phyloP scores from a whole-genome alignment of 768 basidiomycete genomes.

The Rickenella mellea region DNA sequence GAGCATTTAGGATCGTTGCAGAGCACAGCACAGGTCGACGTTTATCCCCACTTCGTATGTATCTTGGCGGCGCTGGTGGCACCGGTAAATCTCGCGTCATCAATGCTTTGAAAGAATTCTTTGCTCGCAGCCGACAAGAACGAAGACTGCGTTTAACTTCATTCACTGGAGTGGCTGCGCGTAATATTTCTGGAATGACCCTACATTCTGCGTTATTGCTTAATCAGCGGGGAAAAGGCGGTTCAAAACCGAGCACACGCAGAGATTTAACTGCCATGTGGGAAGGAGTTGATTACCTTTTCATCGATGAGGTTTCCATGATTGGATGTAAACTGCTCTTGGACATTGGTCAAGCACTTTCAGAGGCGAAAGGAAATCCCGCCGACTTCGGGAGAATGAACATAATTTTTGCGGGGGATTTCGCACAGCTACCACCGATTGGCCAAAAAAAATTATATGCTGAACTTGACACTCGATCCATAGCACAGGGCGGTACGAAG shows the following conservation, averaged over 20 bases:
- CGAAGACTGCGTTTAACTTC: slow-evolving; percentile 1
- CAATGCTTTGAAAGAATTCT: slow-evolving; percentile 5
- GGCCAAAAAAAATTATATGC: slow-evolving; percentile 15
- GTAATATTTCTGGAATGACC: slow-evolving; percentile 6
- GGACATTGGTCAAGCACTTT: slow-evolving; percentile 1
- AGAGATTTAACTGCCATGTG: slow-evolving; percentile 2
- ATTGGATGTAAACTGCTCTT: slow-evolving; percentile 1
- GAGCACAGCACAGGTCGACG: slow-evolving; percentile 13
- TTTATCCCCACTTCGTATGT: slow-evolving; percentile 6
- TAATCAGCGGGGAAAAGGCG: not conserved
- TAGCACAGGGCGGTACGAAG: not conserved
- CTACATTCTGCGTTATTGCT: slow-evolving; percentile 5
- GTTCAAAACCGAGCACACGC: not conserved
- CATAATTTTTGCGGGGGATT: slow-evolving; percentile 9
- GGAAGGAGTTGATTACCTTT: slow-evolving; percentile 7
- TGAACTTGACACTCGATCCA: not conserved
- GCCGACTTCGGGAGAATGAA: slow-evolving; percentile 5
- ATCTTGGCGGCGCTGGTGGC: slow-evolving; percentile 6
- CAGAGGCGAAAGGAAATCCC: not conserved
- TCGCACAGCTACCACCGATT: slow-evolving; percentile 7
- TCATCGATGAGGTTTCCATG: slow-evolving; percentile 11
- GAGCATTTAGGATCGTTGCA: slow-evolving; percentile 23
- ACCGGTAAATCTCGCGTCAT: slow-evolving; percentile 10
- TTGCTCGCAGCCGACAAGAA: not conserved
- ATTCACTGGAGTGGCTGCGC: slow-evolving; percentile 8